A percentile compares a stretch with the other conserved stretches of the same genome.
Evolutionary conservation across 148 eudicot species (phyloP).

Genomic region (Bassia scoparia): DNA sequence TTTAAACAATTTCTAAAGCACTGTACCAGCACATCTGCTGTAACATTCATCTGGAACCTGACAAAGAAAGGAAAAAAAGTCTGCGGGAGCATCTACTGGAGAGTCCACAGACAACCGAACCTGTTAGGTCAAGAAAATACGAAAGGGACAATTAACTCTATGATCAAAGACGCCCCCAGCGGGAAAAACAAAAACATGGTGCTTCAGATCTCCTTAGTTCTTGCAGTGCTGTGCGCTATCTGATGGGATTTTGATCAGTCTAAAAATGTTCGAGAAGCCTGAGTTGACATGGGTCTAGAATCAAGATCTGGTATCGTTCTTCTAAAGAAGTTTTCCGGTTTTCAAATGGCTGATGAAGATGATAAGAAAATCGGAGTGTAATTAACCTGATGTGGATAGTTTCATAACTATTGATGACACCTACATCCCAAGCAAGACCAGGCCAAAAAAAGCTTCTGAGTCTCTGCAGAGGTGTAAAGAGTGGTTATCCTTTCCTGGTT

Average conservation of each 20-base stretch:
- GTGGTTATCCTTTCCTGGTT: background rate
- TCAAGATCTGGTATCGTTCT: background rate
- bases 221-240: background rate
- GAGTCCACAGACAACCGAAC: background rate
- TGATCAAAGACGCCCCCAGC: conserved; percentile 8
- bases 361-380: conserved; percentile 19
- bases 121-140: background rate
- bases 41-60: conserved; percentile 17
- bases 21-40: conserved; percentile 7
- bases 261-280: background rate
- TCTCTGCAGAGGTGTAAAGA: conserved; percentile 14
- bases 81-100: conserved; percentile 14
- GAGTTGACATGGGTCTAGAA: conserved; percentile 3
- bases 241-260: background rate
- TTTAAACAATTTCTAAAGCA: background rate
- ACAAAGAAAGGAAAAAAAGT: conserved; percentile 9
- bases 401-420: conserved; percentile 31
- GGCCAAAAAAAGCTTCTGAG: background rate
- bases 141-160: conserved; percentile 8
- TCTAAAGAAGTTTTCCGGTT: conserved; percentile 9
- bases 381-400: conserved; percentile 33
- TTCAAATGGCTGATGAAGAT: conserved; percentile 16
- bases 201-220: background rate
- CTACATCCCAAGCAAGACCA: conserved; percentile 25
- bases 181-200: background rate